Evolutionary conservation across 208 protist genomes (phyloP).

Genomic region (Porcisia deanei): DNA sequence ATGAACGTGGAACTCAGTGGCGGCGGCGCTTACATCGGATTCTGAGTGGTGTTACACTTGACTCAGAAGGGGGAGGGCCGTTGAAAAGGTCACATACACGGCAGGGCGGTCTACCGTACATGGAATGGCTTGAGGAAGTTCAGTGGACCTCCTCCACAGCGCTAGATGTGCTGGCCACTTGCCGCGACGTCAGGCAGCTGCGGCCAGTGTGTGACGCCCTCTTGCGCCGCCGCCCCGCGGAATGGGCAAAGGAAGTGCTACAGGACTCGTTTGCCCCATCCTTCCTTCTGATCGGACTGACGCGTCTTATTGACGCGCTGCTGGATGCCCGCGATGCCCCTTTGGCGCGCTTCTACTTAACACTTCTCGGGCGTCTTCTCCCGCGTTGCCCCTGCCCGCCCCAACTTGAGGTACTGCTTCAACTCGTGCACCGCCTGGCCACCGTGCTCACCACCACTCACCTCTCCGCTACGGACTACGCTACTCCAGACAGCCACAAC

Average conservation of each 20-base stretch:
- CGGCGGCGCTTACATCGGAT: conserved; percentile 14
- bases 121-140: conserved; percentile 10
- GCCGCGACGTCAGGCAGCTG: conserved; percentile 21
- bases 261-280: conserved; percentile 38
- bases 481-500: conserved; percentile 6
- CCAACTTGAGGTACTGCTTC: conserved; percentile 30
- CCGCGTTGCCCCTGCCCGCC: conserved; percentile 35
- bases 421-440: conserved; percentile 40
- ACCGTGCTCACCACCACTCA: conserved; percentile 15
- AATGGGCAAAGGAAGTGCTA: conserved; percentile 37
- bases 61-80: background rate
- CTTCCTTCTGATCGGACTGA: conserved; percentile 37
- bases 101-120: conserved; percentile 5
- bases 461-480: conserved; percentile 9
- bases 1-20: conserved; percentile 23
- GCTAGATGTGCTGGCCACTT: conserved; percentile 28
- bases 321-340: conserved; percentile 49
- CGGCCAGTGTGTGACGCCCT: conserved; percentile 38
- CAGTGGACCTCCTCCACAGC: conserved; percentile 13
- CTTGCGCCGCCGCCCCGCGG: conserved; percentile 26
- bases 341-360: conserved; percentile 58
- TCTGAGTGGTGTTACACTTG: background rate
- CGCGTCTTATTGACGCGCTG: conserved; percentile 23
- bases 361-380: conserved; percentile 37
- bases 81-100: background rate